phyloP scores from a whole-genome alignment of 1,284 basidiomycete species.

The Hymenochaete sp. region DNA sequence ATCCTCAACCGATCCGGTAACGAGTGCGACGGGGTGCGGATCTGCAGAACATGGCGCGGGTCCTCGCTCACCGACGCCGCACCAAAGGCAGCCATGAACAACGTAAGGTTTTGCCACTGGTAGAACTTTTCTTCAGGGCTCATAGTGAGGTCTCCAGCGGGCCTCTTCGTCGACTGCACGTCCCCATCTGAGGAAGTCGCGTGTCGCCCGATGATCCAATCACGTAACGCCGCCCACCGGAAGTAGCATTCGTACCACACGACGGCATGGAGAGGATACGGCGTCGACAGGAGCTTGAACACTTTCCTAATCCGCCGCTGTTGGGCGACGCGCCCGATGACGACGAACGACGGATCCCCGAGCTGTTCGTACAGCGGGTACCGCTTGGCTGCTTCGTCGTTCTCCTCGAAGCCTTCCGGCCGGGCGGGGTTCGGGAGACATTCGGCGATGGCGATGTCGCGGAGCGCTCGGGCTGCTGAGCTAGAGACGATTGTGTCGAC shows the following conservation, averaged over 20 bases:
- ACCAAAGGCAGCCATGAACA: constrained; percentile 72
- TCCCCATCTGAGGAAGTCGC: constrained; percentile 9
- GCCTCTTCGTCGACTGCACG: constrained; percentile 17
- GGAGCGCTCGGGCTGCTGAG: constrained; percentile 57
- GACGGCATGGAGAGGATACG: constrained; percentile 58
- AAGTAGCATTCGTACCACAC: constrained; percentile 79
- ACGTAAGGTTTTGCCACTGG: constrained; percentile 83
- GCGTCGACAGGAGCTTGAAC: constrained; percentile 53
- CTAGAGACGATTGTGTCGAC: constrained; percentile 56
- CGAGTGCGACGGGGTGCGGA: constrained; percentile 49
- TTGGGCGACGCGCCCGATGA: constrained; percentile 66
- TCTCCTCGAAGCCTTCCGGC: constrained; percentile 11
- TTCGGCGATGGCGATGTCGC: constrained; percentile 58
- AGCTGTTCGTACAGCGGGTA: constrained; percentile 69
- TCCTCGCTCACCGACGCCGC: constrained; percentile 55
- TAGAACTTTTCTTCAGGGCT: constrained; percentile 53
- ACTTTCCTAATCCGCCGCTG: constrained; percentile 75
- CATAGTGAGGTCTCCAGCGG: constrained; percentile 28
- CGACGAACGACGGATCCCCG: constrained; percentile 59
- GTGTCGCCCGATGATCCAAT: constrained; percentile 32
- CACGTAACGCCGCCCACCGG: constrained; percentile 51
- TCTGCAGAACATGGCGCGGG: constrained; percentile 40
- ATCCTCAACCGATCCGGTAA: constrained; percentile 67
- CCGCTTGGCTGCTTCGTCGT: constrained; percentile 35
- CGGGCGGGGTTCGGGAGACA: constrained; percentile 45